phyloP scores from a whole-genome alignment of 139 green algal species.

The Pycnococcus provasolii region DNA sequence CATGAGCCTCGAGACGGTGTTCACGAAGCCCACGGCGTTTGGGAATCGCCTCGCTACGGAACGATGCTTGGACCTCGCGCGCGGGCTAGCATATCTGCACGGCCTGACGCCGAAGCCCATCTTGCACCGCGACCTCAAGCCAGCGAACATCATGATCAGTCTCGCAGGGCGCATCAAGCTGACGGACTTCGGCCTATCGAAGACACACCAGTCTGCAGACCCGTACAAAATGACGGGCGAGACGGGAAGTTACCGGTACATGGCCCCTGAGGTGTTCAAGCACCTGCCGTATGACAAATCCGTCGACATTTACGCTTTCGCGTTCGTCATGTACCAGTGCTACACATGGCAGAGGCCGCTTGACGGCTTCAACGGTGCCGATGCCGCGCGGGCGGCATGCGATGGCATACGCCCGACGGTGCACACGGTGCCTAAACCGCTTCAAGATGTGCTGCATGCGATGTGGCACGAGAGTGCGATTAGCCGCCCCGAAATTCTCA shows the following conservation, averaged over 20 bases:
- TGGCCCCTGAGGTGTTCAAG: constrained; percentile 46
- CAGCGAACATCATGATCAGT: constrained; percentile 36
- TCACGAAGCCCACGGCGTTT: background rate
- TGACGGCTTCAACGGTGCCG: background rate
- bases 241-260: constrained; percentile 40
- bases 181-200: constrained; percentile 39
- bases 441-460: no score
- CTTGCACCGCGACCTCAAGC: constrained; percentile 41
- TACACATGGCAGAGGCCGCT: constrained; percentile 19
- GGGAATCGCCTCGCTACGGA: background rate
- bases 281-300: constrained; percentile 37
- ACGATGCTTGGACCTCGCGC: constrained; percentile 3
- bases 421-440: no score
- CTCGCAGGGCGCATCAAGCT: constrained; percentile 32
- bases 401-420: constrained; percentile 5
- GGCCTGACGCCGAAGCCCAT: constrained; percentile 28
- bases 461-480: no score
- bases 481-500: no score
- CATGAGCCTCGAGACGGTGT: constrained; percentile 16
- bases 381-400: constrained; percentile 1
- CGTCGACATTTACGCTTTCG: constrained; percentile 49
- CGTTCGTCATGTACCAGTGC: constrained; percentile 40
- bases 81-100: constrained; percentile 42
- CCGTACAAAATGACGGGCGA: constrained; percentile 33
- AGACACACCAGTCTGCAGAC: constrained; percentile 19